These are phyloP conservation scores for Scedosporium minutisporum DNA, from an alignment of 2,329 filamentous ascomycete species.

Conservation along the genomic window DNA sequence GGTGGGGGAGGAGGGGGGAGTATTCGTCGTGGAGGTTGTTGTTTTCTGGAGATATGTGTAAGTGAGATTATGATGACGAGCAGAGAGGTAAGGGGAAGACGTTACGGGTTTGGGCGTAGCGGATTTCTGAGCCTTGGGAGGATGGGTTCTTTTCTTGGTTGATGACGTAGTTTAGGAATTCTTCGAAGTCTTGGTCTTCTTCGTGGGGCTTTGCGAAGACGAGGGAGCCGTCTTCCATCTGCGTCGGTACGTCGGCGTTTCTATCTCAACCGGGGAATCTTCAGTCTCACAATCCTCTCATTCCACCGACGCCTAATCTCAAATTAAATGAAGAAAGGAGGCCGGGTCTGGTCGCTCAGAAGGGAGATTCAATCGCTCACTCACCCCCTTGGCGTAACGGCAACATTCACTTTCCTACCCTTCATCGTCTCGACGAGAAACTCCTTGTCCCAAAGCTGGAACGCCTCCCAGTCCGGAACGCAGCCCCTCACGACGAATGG, in stretches of 20 bases:
- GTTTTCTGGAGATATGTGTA: constrained; percentile 45
- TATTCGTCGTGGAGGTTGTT: constrained; percentile 75
- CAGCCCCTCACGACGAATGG: constrained; percentile 63
- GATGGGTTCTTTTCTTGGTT: constrained; percentile 38
- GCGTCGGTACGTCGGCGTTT: constrained; percentile 27
- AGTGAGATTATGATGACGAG: not conserved
- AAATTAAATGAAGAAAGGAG: not conserved
- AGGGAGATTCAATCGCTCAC: constrained; percentile 10
- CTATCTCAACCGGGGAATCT: constrained; percentile 12
- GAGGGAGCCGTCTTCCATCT: constrained; percentile 16
- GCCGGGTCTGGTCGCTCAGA: not conserved
- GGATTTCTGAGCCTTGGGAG: constrained; percentile 36
- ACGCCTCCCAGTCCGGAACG: constrained; percentile 54
- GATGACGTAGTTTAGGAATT: constrained; percentile 53
- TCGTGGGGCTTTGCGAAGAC: constrained; percentile 68
- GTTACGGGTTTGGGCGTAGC: constrained; percentile 68
- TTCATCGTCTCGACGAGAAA: constrained; percentile 49
- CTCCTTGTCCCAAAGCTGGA: constrained; percentile 49
- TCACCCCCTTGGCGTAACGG: constrained; percentile 64
- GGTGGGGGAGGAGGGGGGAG: constrained; percentile 47
- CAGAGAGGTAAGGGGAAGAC: constrained; percentile 6
- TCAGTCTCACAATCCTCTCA: no score
- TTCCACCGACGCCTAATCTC: not conserved
- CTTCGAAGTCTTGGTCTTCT: constrained; percentile 49
- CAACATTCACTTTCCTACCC: constrained; percentile 58